Evolutionary conservation across 164 flowering plant genomes (phyloP).

Genomic region (Piper longum): DNA sequence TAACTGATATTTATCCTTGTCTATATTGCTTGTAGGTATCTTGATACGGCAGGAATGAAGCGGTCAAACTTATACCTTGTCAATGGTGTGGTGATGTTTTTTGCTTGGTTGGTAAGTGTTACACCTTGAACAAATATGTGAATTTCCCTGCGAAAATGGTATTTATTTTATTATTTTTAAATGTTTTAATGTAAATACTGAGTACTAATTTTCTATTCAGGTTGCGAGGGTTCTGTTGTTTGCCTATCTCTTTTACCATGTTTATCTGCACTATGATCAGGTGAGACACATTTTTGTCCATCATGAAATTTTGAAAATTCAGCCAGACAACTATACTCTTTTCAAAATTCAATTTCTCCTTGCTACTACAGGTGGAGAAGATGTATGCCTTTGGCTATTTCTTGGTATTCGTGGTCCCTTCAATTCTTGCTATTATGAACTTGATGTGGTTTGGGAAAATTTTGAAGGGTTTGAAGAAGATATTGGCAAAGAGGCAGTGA

Average conservation of each 20-base stretch:
- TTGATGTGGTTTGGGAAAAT: constrained; percentile 88
- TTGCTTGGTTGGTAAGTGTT: constrained; percentile 80
- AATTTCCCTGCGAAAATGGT: too few relatives aligned
- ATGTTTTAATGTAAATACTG: background rate
- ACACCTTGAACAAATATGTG: too few relatives aligned
- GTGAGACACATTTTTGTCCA: constrained; percentile 17
- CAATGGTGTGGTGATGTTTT: constrained; percentile 76
- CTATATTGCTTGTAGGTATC: constrained; percentile 39
- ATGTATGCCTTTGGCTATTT: constrained; percentile 51
- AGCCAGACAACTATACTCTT: background rate
- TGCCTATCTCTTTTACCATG: constrained; percentile 66
- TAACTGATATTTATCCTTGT: constrained; percentile 6
- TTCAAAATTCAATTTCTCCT: background rate
- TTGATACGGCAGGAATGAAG: constrained; percentile 86
- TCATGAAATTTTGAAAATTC: background rate
- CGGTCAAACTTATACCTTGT: constrained; percentile 65
- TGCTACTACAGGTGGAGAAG: constrained; percentile 41
- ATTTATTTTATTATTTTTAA: background rate
- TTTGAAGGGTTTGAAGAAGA: constrained; percentile 63
- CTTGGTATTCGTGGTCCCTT: constrained; percentile 62
- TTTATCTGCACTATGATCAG: constrained; percentile 72
- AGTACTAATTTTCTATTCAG: constrained; percentile 30
- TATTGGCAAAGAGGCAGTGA: constrained; percentile 59
- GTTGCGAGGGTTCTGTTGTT: constrained; percentile 78
- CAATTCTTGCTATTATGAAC: constrained; percentile 57